Evolutionary conservation across 2,329 filamentous ascomycete genomes (phyloP).

Genomic region (Calycina herbarum): DNA sequence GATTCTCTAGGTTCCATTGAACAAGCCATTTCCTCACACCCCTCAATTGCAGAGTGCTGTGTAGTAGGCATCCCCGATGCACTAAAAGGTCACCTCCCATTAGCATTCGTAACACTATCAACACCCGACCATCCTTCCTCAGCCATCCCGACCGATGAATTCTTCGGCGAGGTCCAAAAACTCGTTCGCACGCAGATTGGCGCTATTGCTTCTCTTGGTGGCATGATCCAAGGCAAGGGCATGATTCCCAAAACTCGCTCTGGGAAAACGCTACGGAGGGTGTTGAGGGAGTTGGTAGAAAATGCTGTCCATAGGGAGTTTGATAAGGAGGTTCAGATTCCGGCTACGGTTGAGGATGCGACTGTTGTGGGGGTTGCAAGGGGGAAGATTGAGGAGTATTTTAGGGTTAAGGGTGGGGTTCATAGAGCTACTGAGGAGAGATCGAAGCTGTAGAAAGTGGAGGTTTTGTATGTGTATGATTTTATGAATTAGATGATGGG

Average conservation of each 20-base stretch:
- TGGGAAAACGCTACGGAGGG: conserved; percentile 85
- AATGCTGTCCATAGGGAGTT: conserved; percentile 75
- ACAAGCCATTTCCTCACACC: conserved; percentile 83
- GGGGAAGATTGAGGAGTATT: conserved; percentile 73
- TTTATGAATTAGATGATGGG: background rate
- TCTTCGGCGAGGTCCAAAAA: conserved; percentile 65
- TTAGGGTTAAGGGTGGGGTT: conserved; percentile 46
- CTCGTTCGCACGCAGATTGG: conserved; percentile 80
- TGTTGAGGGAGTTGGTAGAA: conserved; percentile 80
- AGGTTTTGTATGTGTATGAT: background rate
- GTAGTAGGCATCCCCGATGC: conserved; percentile 83
- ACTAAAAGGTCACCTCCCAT: conserved; percentile 87
- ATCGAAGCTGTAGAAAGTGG: conserved; percentile 47
- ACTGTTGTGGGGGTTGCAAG: conserved; percentile 74
- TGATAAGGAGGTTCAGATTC: conserved; percentile 70
- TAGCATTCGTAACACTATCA: conserved; percentile 76
- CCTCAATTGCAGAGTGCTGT: conserved; percentile 76
- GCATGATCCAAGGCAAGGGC: conserved; percentile 78
- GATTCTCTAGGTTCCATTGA: conserved; percentile 70
- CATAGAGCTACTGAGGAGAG: conserved; percentile 37
- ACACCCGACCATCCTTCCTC: conserved; percentile 51
- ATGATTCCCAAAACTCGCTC: conserved; percentile 91
- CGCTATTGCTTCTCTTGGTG: conserved; percentile 80
- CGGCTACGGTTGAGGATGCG: conserved; percentile 82
- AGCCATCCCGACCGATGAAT: conserved; percentile 48